Evolutionary conservation across 352 stramenopile genomes (phyloP).

Genomic region (Plasmopara muralis): DNA sequence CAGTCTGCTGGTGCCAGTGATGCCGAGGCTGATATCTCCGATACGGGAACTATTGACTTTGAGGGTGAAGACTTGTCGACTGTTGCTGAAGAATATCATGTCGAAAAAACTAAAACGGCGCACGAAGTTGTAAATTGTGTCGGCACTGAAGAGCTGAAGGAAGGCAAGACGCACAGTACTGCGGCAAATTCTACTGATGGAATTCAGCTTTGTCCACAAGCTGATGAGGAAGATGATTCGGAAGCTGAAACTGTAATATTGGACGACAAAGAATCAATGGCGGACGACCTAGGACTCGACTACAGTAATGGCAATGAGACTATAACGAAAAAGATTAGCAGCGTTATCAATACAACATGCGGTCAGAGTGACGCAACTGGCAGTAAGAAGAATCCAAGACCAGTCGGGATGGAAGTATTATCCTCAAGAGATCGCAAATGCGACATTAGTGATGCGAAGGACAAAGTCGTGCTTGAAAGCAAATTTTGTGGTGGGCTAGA

Average conservation of each 20-base stretch:
- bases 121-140: no score
- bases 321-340: constrained; percentile 1
- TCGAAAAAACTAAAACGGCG: no score
- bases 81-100: constrained; percentile 4
- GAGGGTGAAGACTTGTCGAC: constrained; percentile 22
- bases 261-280: constrained; percentile 24
- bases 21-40: constrained; percentile 22
- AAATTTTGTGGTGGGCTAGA: constrained; percentile 9
- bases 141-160: neutral
- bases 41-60: constrained; percentile 31
- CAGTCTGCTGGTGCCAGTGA: constrained; percentile 1
- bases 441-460: constrained; percentile 1
- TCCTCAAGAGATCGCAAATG: neutral
- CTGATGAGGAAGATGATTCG: constrained; percentile 25
- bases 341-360: neutral
- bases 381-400: constrained; percentile 1
- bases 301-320: constrained; percentile 28
- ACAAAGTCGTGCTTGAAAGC: neutral
- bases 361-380: neutral
- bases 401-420: no score
- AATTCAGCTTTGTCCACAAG: constrained; percentile 6
- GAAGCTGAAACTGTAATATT: constrained; percentile 35
- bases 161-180: neutral
- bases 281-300: constrained; percentile 32
- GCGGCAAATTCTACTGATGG: neutral